Conservation (phyloP, 2,329 filamentous ascomycete species). For the Aspergillus sp. region DNA sequence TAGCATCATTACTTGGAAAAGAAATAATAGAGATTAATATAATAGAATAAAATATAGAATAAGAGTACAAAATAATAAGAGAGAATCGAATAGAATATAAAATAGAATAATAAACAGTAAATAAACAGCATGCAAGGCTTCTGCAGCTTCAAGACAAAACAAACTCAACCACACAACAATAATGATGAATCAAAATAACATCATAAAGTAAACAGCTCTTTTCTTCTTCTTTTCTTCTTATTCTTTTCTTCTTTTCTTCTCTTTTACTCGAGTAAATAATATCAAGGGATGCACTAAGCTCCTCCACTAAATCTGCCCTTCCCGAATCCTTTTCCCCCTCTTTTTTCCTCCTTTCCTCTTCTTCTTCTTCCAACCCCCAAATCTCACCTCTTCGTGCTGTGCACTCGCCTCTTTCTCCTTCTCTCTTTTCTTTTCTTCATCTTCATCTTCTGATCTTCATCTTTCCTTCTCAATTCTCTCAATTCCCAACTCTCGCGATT, state of each 20-base stretch:
- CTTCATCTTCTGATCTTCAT: neutral
- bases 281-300: neutral
- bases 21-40: too few relatives aligned
- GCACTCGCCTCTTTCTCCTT: neutral
- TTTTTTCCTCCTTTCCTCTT: constrained; percentile 1
- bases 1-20: too few relatives aligned
- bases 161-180: too few relatives aligned
- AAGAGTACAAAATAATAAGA: too few relatives aligned
- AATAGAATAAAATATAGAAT: too few relatives aligned
- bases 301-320: constrained; percentile 1
- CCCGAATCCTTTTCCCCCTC: neutral
- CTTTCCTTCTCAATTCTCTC: neutral
- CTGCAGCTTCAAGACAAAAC: too few relatives aligned
- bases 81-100: too few relatives aligned
- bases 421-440: constrained; percentile 1
- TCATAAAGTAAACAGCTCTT: neutral
- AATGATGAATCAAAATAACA: too few relatives aligned
- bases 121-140: too few relatives aligned
- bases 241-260: constrained; percentile 2
- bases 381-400: neutral
- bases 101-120: too few relatives aligned
- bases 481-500: neutral
- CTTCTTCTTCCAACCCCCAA: neutral
- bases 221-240: constrained; percentile 1
- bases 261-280: neutral